Percentiles rank a stretch among this genome's conserved stretches.
These are phyloP conservation scores for Debaryomyces nepalensis DNA, from an alignment of 1,139 yeast genomes.

Conservation along the genomic window DNA sequence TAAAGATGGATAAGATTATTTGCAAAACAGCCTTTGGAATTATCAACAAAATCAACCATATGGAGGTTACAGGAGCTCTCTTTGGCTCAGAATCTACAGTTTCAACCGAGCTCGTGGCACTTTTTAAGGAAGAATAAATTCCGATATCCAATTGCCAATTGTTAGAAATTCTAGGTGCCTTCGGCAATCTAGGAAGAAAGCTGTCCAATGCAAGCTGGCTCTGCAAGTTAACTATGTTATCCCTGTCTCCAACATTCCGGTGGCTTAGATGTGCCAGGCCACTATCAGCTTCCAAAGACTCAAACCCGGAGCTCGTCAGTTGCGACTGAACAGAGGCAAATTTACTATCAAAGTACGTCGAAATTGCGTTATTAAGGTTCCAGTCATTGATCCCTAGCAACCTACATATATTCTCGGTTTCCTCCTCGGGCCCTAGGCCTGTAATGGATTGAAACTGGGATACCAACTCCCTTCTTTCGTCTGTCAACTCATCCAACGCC, in stretches of 20 bases:
- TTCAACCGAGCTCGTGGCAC: constrained; percentile 16
- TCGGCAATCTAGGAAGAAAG: constrained; percentile 45
- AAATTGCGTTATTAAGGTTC: constrained; percentile 55
- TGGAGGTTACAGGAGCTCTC: constrained; percentile 25
- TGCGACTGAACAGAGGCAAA: constrained; percentile 31
- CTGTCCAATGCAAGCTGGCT: constrained; percentile 39
- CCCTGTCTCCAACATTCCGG: constrained; percentile 11
- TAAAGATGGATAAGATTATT: constrained; percentile 39
- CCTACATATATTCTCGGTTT: constrained; percentile 37
- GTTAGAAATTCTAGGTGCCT: constrained; percentile 45
- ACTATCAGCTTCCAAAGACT: constrained; percentile 21
- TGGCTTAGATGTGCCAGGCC: constrained; percentile 12
- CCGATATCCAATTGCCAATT: constrained; percentile 53
- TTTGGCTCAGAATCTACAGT: constrained; percentile 1
- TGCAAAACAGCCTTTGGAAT: constrained; percentile 49
- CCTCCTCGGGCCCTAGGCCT: constrained; percentile 40
- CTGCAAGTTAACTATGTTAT: constrained; percentile 32
- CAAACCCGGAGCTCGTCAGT: constrained; percentile 20
- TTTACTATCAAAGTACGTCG: constrained; percentile 56
- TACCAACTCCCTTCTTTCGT: constrained; percentile 20
- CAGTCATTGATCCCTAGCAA: constrained; percentile 49
- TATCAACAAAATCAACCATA: constrained; percentile 50
- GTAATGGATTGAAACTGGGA: constrained; percentile 52
- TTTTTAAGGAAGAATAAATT: constrained; percentile 43
- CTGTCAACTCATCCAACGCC: constrained; percentile 13